Base-by-base conservation (phyloP, 257 asterid genomes). In the Scutellaria minor region DNA sequence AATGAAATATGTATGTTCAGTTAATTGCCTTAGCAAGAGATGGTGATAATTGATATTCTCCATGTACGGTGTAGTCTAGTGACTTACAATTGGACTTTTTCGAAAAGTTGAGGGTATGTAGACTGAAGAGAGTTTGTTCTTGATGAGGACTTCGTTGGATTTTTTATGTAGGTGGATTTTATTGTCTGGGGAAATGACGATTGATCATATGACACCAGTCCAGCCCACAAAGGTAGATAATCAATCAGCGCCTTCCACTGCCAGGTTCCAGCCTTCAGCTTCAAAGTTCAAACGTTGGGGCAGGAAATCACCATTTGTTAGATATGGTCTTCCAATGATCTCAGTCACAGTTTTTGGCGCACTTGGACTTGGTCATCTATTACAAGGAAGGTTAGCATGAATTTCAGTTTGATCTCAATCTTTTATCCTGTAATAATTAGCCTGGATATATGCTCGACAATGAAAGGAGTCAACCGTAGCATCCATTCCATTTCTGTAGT, bases 261-360 rank as follows among this genome's bases (percentile, higher is more conserved):
- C 72, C 47, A 80, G 69, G 45, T 77, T 64, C 75, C 79, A 65
- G 70, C 71, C 75, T 40, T 65, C 84, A 41, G 67, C 83, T 59
- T 70, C 87, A 13, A 81, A 79, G 73, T 91, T 85, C 87, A 85
- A 77, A 76, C 89, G 97, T 31, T 88, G 89, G 92, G 96, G 98
- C 27, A 81, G 98, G 79, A 82, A 37, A 68, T 78, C 97, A 0
- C 98, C 98, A 0, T 91, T 94, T 73, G 24, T 87, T 73, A 87
- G 97, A 85, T 94, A 89, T 76, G 97, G 98, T 59, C 93, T 91
- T 68, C 97, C 97, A 0, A 89, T 94, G 95, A 94, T 94, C 79
- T 94, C 97, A 13, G 87, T 94, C 58, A 89, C 96, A 45, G 97
- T 94, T 70, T 70, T 94, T 62, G 99, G 99, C 42, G 83, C 97